Base-by-base conservation (phyloP, 345 rosid genomes). In the Eucalyptus pauciflora region DNA sequence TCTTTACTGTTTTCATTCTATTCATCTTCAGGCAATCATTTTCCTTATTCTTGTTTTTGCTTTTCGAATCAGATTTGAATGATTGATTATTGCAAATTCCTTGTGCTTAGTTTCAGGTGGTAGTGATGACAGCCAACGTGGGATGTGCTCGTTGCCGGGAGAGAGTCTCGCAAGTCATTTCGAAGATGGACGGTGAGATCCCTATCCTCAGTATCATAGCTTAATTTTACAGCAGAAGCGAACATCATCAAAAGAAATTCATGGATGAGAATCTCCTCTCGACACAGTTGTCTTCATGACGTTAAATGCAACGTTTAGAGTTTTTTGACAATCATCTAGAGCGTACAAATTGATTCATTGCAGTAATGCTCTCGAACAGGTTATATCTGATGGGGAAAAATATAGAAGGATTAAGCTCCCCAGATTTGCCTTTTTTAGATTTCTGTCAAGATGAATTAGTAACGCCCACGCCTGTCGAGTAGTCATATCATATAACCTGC, bases 101-200 rank as follows among this genome's bases (percentile, higher is more conserved):
- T 17, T 18, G 56, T 60, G 81, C 45, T 37, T 89, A 62, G 87
- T 91, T 92, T 91, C 95, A 94, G 94, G 93, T 90, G 16, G 90
- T 95, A 85, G 96, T 92, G 87, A 87, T 95, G 92, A 89, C 89
- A 17, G 95, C 93, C 88, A 92, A 92, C 91, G 69, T 91, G 93
- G 92, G 94, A 29, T 95, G 96, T 54, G 88, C 87, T 83, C 50
- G 64, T 37, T 94, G 97, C 31, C 91, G 87, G 54, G 69, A 52
- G 60, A 90, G 91, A 86, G 94, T 93, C 88, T 85, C 92, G 14
- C 87, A 58, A 37, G 7, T 93, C 69, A 54, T 90, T 43, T 91
- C 95, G 12, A 94, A 92, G 89, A 90, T 94, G 89, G 67, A 90
- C 4, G 95, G 97, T 94, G 79, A 14, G 91, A 29, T 43, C 25